Conservation (phyloP, 257 asterid species). For the Mentha longifolia region DNA sequence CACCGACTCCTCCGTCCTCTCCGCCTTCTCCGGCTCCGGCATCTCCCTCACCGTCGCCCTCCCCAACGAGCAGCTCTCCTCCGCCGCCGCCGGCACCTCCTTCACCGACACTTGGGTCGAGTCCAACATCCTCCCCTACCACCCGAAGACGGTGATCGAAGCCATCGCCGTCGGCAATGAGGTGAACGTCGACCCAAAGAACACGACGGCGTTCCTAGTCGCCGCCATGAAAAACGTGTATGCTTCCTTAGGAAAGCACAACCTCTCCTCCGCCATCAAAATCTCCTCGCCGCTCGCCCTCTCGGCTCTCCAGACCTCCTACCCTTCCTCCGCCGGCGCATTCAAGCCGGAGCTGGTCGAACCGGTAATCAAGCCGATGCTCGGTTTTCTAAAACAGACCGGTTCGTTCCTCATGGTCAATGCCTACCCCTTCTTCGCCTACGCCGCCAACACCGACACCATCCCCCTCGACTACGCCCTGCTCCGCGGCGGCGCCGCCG, state of each 20-base stretch:
- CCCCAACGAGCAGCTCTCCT: conserved; percentile 73
- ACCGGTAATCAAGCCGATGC: conserved; percentile 84
- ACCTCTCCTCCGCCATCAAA: conserved; percentile 51
- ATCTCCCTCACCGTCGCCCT: conserved; percentile 74
- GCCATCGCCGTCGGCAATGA: conserved; percentile 89
- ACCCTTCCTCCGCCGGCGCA: conserved; percentile 82
- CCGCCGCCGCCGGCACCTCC: conserved; percentile 62
- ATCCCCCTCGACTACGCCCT: conserved; percentile 74
- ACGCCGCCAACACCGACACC: conserved; percentile 60
- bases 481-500: conserved; percentile 52
- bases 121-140: conserved; percentile 59
- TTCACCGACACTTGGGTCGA: conserved; percentile 80
- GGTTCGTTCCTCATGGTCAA: conserved; percentile 78
- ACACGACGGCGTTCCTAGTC: conserved; percentile 64
- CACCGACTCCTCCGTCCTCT: conserved; percentile 68
- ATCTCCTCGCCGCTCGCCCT: conserved; percentile 79
- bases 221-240: conserved; percentile 85
- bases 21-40: conserved; percentile 69
- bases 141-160: conserved; percentile 62
- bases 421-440: conserved; percentile 80
- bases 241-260: conserved; percentile 55
- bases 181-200: conserved; percentile 66
- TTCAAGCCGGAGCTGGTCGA: conserved; percentile 66
- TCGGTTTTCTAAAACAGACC: conserved; percentile 56
- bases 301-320: conserved; percentile 61